phyloP scores from a whole-genome alignment of 768 basidiomycete species.

The Dendrothele bispora region DNA sequence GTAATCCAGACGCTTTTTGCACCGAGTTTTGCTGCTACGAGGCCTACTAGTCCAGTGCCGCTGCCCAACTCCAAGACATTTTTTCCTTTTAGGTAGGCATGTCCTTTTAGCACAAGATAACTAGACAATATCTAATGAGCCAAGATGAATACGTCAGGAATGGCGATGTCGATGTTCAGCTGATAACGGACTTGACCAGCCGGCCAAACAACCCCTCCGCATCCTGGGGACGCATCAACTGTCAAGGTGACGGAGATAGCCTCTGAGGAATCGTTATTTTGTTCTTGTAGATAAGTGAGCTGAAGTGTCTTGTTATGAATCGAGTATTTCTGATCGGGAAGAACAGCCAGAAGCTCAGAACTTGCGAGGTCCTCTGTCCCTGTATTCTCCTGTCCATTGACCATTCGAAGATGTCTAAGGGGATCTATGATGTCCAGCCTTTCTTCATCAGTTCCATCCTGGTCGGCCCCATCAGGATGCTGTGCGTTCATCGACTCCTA shows the following conservation, averaged over 20 bases:
- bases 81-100: constrained; percentile 49
- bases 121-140: constrained; percentile 66
- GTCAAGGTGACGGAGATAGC: constrained; percentile 49
- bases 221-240: constrained; percentile 83
- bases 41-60: constrained; percentile 91
- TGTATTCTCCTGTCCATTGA: constrained; percentile 1
- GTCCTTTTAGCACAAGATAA: constrained; percentile 65
- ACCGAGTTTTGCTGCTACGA: constrained; percentile 73
- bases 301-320: constrained; percentile 5
- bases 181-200: constrained; percentile 71
- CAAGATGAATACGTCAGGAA: constrained; percentile 7
- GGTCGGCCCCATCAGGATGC: constrained; percentile 3
- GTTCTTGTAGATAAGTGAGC: constrained; percentile 3
- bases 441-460: constrained; percentile 3
- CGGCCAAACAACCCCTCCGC: constrained; percentile 92
- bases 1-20: constrained; percentile 72
- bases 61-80: constrained; percentile 82
- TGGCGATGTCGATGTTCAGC: constrained; percentile 3
- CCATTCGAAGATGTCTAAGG: constrained; percentile 3
- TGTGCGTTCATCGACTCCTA: constrained; percentile 7
- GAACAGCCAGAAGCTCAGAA: constrained; percentile 13
- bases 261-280: constrained; percentile 11
- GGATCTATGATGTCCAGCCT: constrained; percentile 1
- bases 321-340: constrained; percentile 13
- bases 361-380: constrained; percentile 17